Evolutionary conservation across 345 rosid species (phyloP).

Genomic region (Microcos paniculata): DNA sequence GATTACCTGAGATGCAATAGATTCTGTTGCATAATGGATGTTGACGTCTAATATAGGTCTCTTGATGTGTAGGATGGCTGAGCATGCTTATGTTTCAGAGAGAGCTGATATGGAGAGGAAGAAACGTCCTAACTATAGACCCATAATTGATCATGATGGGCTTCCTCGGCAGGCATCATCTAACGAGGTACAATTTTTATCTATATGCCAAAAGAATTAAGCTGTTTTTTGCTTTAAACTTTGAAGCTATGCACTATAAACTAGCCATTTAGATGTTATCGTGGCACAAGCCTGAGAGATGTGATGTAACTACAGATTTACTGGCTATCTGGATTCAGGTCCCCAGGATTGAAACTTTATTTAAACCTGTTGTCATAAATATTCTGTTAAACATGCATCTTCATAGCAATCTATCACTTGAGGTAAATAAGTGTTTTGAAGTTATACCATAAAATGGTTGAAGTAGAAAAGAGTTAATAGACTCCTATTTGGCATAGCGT

Average conservation of each 20-base stretch:
- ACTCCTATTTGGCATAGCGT: neutral
- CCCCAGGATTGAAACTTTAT: neutral
- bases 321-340: neutral
- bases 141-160: slow-evolving; percentile 94
- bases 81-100: slow-evolving; percentile 54
- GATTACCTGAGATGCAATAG: neutral
- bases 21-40: neutral
- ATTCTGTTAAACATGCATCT: neutral
- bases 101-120: slow-evolving; percentile 77
- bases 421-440: neutral
- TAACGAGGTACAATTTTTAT: slow-evolving; percentile 43
- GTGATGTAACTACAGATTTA: neutral
- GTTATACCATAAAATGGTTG: neutral
- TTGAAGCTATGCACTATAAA: neutral
- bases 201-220: neutral
- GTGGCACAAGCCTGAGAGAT: neutral
- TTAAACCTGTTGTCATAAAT: neutral
- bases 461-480: neutral
- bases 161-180: slow-evolving; percentile 58
- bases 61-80: slow-evolving; percentile 49
- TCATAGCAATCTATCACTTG: neutral
- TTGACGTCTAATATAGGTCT: slow-evolving; percentile 9
- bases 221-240: neutral
- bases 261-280: neutral
- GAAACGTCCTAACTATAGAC: slow-evolving; percentile 52